Evolutionary conservation across 108 stramenopile genomes (phyloP), one percentile per base, ranked within the genome.

Genomic region (Stephanodiscus minutulus): DNA sequence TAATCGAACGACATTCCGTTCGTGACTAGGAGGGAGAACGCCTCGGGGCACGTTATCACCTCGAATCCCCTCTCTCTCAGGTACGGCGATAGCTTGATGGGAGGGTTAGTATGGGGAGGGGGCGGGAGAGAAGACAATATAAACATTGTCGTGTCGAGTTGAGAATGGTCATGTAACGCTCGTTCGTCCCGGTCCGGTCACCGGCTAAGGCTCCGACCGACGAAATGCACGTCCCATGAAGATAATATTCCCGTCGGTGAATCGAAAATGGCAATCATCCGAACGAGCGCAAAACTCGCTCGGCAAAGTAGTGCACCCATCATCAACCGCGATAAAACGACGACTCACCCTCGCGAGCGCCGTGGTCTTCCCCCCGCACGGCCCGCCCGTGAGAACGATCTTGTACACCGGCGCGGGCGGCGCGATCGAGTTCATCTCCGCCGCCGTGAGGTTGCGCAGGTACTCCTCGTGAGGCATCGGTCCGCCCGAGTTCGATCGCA

Each of bases 281-380:
- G n/a, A n/a, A n/a, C n/a, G n/a, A n/a, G n/a, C n/a, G n/a, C n/a
- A n/a, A n/a, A n/a, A n/a, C n/a, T n/a, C n/a, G n/a, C n/a, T n/a
- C n/a, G n/a, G n/a, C n/a, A n/a, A n/a, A n/a, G n/a, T n/a, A n/a
- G n/a, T n/a, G n/a, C n/a, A n/a, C n/a, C n/a, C n/a, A n/a, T n/a
- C n/a, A n/a, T n/a, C 47, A 48, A 48, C 7, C 15, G 47, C 18
- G 47, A 49, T 49, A 17, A 49, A 11, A 66, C 66, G 86, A 66
- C 69, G 86, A n/a, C 81, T 81, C 13, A 96, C 36, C 10, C 88
- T 72, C 7, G 88, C 90, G 63, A 97, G 66, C 7, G 94, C 91
- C 15, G 96, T 98, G 0, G 97, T 97, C 72, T 98, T 97, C 2
- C 97, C 97, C 31, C 94, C 97, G 68, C 98, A 98, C n/a, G 98